Evolutionary conservation across 768 basidiomycete species (phyloP).

Genomic region (Suillus placidus): DNA sequence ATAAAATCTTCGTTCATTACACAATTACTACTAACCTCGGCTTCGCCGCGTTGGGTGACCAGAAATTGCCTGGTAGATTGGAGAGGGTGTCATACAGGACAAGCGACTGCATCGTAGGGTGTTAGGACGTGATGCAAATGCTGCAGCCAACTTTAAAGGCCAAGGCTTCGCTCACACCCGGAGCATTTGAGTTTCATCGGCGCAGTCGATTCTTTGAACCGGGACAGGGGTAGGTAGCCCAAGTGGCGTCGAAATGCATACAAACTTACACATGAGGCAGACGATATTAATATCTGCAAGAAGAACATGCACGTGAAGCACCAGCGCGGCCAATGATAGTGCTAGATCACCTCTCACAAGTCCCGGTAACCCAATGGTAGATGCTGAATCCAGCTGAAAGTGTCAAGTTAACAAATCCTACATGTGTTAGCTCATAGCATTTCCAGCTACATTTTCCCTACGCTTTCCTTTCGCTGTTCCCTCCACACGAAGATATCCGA

Average conservation of each 20-base stretch:
- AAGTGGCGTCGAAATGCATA: background rate
- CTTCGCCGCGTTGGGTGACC: slow-evolving; percentile 43
- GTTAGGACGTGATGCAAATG: background rate
- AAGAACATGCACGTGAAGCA: background rate
- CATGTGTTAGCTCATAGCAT: slow-evolving; percentile 19
- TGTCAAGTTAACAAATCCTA: background rate
- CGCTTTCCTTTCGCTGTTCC: slow-evolving; percentile 20
- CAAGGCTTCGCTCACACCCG: too few relatives aligned
- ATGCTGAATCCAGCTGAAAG: background rate
- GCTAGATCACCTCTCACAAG: background rate
- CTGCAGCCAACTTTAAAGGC: background rate
- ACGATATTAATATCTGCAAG: background rate
- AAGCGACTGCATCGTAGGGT: slow-evolving; percentile 27
- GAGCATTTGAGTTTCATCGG: background rate
- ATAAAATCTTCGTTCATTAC: background rate
- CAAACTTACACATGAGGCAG: background rate
- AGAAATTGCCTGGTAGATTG: slow-evolving; percentile 30
- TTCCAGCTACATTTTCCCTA: slow-evolving; percentile 15
- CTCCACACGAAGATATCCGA: slow-evolving; percentile 20
- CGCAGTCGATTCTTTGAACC: background rate
- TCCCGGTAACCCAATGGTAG: background rate
- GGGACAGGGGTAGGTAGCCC: background rate
- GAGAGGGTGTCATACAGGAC: slow-evolving; percentile 41
- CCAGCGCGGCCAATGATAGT: background rate
- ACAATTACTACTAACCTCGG: slow-evolving; percentile 31